phyloP scores from a whole-genome alignment of 805 yeast genomes.

The Kodamaea nitidulidarum region DNA sequence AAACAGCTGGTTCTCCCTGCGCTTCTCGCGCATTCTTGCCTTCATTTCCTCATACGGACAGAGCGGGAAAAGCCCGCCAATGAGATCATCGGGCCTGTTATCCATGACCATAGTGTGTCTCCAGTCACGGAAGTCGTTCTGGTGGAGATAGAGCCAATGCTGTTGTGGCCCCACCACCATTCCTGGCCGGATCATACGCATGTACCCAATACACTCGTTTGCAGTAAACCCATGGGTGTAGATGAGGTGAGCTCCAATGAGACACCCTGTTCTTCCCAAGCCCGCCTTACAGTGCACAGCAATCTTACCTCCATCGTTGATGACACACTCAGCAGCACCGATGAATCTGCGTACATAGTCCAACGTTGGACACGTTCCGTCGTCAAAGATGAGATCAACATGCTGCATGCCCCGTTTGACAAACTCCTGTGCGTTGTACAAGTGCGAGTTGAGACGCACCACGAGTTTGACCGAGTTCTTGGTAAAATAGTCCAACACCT shows the following conservation, averaged over 20 bases:
- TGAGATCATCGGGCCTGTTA: constrained; percentile 56
- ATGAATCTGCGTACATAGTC: constrained; percentile 88
- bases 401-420: constrained; percentile 81
- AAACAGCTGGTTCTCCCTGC: constrained; percentile 30
- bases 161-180: constrained; percentile 99
- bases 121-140: constrained; percentile 95
- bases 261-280: constrained; percentile 94
- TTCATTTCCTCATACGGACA: constrained; percentile 60
- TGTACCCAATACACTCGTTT: constrained; percentile 90
- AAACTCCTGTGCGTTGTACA: constrained; percentile 82
- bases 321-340: constrained; percentile 91
- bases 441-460: constrained; percentile 86
- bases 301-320: constrained; percentile 81
- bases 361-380: constrained; percentile 96
- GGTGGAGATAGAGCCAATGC: constrained; percentile 96
- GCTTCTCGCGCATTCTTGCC: constrained; percentile 44
- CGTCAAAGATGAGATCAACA: constrained; percentile 94
- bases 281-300: constrained; percentile 99
- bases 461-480: constrained; percentile 78
- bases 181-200: constrained; percentile 96
- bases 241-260: constrained; percentile 94
- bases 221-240: constrained; percentile 98
- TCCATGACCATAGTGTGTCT: constrained; percentile 84
- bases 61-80: constrained; percentile 65
- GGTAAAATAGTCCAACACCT: constrained; percentile 74